Conservation (phyloP, 2,329 filamentous ascomycete genomes). For the Alternaria sp. region DNA sequence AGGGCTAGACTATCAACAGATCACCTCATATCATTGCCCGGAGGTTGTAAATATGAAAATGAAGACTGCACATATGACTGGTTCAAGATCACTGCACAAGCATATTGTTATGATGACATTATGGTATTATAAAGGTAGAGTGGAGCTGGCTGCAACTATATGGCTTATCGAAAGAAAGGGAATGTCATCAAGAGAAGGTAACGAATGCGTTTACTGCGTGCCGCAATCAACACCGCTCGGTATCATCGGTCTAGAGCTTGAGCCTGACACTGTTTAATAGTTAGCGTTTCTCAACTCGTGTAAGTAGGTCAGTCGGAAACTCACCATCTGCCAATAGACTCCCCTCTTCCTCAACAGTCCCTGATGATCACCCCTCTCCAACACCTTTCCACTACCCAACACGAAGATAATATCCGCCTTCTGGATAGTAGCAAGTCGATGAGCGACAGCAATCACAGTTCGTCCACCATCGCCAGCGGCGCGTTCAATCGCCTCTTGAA, state of each 20-base stretch:
- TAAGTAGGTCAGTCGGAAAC: neutral
- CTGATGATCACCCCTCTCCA: constrained; percentile 48
- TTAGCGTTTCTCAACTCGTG: neutral
- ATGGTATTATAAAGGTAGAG: neutral
- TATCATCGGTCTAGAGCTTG: constrained; percentile 48
- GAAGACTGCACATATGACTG: neutral
- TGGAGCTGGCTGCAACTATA: neutral
- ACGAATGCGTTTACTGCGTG: accelerated
- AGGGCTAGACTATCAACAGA: neutral
- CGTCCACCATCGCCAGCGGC: constrained; percentile 36
- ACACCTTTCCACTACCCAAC: constrained; percentile 43
- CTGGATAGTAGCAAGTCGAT: constrained; percentile 50
- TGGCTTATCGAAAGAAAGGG: neutral
- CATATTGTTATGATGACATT: neutral
- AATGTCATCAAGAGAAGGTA: neutral
- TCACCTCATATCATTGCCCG: neutral
- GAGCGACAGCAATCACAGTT: constrained; percentile 49
- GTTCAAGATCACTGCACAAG: too few relatives aligned
- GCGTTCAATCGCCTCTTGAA: constrained; percentile 48
- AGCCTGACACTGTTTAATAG: constrained; percentile 43
- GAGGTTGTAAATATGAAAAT: neutral
- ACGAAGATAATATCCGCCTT: constrained; percentile 52
- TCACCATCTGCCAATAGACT: constrained; percentile 49
- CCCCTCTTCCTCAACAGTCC: constrained; percentile 40
- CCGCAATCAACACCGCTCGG: neutral